Conservation (phyloP, 441 rosid genomes). For the Erysimum cheiri region DNA sequence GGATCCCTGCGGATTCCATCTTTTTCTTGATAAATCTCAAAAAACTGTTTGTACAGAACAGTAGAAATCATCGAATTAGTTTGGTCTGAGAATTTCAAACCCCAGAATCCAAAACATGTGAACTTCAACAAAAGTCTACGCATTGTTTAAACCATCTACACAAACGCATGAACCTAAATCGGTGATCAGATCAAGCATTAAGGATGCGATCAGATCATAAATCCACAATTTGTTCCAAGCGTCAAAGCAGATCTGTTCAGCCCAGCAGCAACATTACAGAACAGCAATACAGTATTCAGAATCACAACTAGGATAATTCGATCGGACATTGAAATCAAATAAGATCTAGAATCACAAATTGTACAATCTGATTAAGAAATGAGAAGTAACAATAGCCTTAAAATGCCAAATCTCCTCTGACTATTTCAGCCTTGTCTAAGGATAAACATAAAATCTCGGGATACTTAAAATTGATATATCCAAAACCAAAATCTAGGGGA, state of each 20-base stretch:
- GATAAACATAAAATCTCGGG: background rate
- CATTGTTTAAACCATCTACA: background rate
- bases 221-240: background rate
- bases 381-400: background rate
- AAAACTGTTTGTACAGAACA: background rate
- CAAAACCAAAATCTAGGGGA: conserved; percentile 8
- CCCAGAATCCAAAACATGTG: background rate
- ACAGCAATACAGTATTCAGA: background rate
- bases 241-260: conserved; percentile 26
- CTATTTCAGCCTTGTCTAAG: background rate
- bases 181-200: conserved; percentile 15
- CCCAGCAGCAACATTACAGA: background rate
- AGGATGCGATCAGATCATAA: background rate
- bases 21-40: conserved; percentile 23
- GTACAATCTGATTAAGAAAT: conserved; percentile 9
- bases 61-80: background rate
- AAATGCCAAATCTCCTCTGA: background rate
- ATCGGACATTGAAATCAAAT: background rate
- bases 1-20: conserved; percentile 88
- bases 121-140: conserved; percentile 13
- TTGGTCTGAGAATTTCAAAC: background rate
- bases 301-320: background rate
- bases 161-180: background rate
- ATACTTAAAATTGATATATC: background rate
- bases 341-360: background rate